Evolutionary conservation across 257 asterid genomes (phyloP).

Genomic region (Voacanga thouarsii): DNA sequence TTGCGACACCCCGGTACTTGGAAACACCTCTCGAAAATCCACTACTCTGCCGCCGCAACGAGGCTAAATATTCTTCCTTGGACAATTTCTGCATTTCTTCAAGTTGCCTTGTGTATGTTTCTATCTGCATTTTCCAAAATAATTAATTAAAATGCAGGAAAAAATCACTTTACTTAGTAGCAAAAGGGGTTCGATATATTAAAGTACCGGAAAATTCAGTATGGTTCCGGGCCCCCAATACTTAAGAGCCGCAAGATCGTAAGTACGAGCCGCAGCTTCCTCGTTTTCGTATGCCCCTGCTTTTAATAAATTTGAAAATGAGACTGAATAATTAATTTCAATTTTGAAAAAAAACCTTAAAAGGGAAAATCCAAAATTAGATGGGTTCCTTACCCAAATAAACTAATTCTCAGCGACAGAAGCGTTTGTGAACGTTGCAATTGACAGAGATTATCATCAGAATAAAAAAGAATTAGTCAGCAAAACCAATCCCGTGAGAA

Average conservation of each 20-base stretch:
- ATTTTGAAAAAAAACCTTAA: not conserved
- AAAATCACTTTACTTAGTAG: not conserved
- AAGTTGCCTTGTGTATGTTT: conserved; percentile 42
- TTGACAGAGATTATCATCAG: conserved; percentile 43
- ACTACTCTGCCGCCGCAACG: conserved; percentile 62
- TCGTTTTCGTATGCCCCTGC: conserved; percentile 88
- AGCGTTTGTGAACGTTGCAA: conserved; percentile 44
- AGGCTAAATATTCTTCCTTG: conserved; percentile 66
- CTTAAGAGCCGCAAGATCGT: conserved; percentile 92
- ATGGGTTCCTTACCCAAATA: conserved; percentile 62
- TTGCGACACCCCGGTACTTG: conserved; percentile 79
- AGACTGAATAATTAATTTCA: no score
- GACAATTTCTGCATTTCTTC: conserved; percentile 59
- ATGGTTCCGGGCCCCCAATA: conserved; percentile 68
- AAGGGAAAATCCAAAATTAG: not conserved
- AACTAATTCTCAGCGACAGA: conserved; percentile 52
- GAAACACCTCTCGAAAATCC: conserved; percentile 87
- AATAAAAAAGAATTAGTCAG: conserved; percentile 39
- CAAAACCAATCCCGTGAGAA: conserved; percentile 16
- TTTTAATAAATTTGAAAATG: not conserved
- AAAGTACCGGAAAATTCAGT: conserved; percentile 68
- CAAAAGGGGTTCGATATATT: not conserved
- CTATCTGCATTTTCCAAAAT: conserved; percentile 36
- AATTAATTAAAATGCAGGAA: not conserved
- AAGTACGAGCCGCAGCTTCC: conserved; percentile 82